phyloP scores from a whole-genome alignment of 208 protist species.

The Trichomonas gallinae region DNA sequence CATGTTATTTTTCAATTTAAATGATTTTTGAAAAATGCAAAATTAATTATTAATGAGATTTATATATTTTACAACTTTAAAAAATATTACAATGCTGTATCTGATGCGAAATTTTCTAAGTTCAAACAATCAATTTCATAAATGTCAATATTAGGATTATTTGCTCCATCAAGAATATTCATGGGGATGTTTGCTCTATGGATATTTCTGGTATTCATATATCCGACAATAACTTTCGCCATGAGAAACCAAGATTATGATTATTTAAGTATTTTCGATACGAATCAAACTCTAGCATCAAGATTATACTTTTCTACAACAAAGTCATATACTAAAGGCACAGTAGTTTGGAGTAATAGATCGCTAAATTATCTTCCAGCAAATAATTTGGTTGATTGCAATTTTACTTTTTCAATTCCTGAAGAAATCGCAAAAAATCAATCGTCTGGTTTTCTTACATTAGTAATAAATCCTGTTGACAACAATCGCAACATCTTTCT shows the following conservation, averaged over 20 bases:
- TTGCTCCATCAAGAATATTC: background rate
- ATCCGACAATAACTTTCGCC: background rate
- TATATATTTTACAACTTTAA: too few species aligned
- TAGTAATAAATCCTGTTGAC: background rate
- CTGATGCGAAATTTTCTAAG: too few species aligned
- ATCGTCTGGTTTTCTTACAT: background rate
- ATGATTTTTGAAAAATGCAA: too few species aligned
- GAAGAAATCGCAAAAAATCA: background rate
- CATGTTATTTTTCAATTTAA: too few species aligned
- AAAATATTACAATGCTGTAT: too few species aligned
- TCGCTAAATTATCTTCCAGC: background rate
- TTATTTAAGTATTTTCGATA: background rate
- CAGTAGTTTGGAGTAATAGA: background rate
- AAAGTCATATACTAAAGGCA: background rate
- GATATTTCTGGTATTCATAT: background rate
- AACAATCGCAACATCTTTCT: background rate
- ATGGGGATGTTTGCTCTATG: background rate
- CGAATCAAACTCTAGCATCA: background rate
- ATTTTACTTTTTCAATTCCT: background rate
- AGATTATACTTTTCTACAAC: background rate
- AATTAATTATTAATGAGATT: too few species aligned
- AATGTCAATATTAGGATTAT: background rate
- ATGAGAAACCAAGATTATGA: background rate
- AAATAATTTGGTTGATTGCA: background rate
- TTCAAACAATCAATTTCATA: background rate